These are phyloP conservation scores for Lactarius deliciosus DNA, from an alignment of 768 basidiomycete species.

Conservation along the genomic window DNA sequence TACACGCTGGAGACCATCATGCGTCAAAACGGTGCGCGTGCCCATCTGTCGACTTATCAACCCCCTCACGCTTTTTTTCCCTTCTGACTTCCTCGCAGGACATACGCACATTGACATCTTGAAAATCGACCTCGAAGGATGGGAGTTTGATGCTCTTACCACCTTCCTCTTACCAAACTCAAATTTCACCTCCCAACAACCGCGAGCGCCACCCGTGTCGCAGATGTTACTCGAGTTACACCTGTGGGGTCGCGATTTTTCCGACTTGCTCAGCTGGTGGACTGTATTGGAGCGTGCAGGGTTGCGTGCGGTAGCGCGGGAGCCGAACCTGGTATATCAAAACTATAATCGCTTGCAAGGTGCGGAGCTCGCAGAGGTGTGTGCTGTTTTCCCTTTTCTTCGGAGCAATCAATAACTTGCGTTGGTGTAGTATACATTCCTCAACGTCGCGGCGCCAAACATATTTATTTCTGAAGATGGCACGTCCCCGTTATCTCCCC, in stretches of 20 bases:
- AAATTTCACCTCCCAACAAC: slow-evolving; percentile 34
- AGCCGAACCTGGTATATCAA: slow-evolving; percentile 40
- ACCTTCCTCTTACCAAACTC: slow-evolving; percentile 42
- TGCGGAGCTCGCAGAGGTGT: slow-evolving; percentile 37
- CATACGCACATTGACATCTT: slow-evolving; percentile 43
- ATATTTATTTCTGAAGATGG: slow-evolving; percentile 16
- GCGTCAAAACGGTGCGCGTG: slow-evolving; percentile 40
- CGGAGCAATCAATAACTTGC: neutral
- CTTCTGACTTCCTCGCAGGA: neutral
- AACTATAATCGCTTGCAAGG: slow-evolving; percentile 34
- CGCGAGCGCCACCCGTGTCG: slow-evolving; percentile 43
- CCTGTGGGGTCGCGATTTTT: slow-evolving; percentile 31
- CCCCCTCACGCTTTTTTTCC: neutral
- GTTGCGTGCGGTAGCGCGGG: slow-evolving; percentile 48
- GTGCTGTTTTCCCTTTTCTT: slow-evolving; percentile 4
- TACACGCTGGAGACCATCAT: slow-evolving; percentile 50
- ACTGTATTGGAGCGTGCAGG: slow-evolving; percentile 47
- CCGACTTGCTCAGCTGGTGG: slow-evolving; percentile 45
- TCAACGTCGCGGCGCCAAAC: slow-evolving; percentile 18
- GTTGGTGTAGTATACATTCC: slow-evolving; percentile 19
- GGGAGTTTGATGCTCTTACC: slow-evolving; percentile 46
- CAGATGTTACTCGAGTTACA: slow-evolving; percentile 51
- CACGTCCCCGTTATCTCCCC: neutral
- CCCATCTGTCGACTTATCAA: neutral
- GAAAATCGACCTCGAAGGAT: slow-evolving; percentile 51